Percentiles rank a stretch among this genome's conserved stretches.
phyloP scores from a whole-genome alignment of 2,329 filamentous ascomycete species.

The Alternaria infectoria region DNA sequence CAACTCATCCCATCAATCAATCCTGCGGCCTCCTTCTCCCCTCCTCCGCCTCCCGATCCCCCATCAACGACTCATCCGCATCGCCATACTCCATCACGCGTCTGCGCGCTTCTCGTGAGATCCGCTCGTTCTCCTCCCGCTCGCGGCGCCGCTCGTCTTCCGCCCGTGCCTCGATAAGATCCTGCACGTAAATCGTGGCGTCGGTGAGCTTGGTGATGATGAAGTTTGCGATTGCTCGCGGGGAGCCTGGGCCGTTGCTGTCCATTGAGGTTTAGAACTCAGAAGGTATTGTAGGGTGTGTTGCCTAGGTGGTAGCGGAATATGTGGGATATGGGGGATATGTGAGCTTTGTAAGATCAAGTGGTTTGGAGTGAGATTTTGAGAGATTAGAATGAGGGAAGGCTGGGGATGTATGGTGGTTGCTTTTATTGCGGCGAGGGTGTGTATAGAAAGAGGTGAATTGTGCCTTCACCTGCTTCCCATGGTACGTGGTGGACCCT shows the following conservation, averaged over 20 bases:
- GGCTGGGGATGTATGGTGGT: accelerated
- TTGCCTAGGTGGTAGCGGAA: too few relatives aligned
- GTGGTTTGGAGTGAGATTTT: background rate
- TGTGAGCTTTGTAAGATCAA: too few relatives aligned
- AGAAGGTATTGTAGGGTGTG: background rate
- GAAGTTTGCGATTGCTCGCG: background rate
- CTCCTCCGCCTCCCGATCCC: background rate
- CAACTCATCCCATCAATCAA: too few relatives aligned
- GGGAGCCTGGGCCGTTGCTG: background rate
- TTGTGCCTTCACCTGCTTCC: background rate
- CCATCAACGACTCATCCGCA: background rate
- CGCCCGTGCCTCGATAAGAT: background rate
- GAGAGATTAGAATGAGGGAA: background rate
- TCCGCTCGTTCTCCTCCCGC: background rate
- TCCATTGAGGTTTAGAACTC: background rate
- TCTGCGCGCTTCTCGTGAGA: background rate
- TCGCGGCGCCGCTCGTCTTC: background rate
- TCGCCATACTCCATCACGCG: background rate
- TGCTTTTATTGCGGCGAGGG: background rate
- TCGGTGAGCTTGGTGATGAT: background rate
- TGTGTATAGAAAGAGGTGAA: background rate
- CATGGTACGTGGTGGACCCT: background rate
- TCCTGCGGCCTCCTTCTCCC: background rate
- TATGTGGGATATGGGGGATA: too few relatives aligned
- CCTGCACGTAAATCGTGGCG: background rate